Conservation (phyloP, 1,284 basidiomycete species). For the Marasmius fiardii region DNA sequence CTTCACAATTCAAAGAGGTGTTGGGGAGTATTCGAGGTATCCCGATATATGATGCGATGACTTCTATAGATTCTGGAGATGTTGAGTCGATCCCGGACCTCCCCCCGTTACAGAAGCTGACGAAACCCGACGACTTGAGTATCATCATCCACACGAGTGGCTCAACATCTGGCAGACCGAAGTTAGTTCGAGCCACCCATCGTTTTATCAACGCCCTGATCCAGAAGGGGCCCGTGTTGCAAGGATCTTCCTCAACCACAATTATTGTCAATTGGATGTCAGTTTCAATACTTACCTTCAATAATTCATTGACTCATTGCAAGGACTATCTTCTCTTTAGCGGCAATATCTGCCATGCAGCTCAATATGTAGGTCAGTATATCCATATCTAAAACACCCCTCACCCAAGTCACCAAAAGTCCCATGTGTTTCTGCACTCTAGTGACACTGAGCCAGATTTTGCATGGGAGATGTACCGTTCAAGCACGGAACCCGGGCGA, state of each 20-base stretch:
- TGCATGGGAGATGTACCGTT: background rate
- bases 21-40: conserved; percentile 28
- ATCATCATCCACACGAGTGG: conserved; percentile 71
- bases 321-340: background rate
- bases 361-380: background rate
- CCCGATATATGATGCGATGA: background rate
- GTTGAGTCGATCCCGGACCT: background rate
- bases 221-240: conserved; percentile 24
- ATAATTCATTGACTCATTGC: background rate
- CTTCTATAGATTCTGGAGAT: background rate
- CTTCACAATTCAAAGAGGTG: conserved; percentile 17
- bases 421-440: background rate
- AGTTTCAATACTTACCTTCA: background rate
- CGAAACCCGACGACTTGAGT: conserved; percentile 35
- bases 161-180: conserved; percentile 65
- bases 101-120: conserved; percentile 38
- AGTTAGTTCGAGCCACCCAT: conserved; percentile 60
- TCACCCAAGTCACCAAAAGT: background rate
- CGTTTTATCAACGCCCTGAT: conserved; percentile 49
- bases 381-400: too few relatives aligned
- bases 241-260: background rate
- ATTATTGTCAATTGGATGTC: background rate
- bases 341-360: background rate
- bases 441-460: background rate
- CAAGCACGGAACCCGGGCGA: background rate